Evolutionary conservation across 108 stramenopile species (phyloP).

Genomic region (Skeletonema potamos): DNA sequence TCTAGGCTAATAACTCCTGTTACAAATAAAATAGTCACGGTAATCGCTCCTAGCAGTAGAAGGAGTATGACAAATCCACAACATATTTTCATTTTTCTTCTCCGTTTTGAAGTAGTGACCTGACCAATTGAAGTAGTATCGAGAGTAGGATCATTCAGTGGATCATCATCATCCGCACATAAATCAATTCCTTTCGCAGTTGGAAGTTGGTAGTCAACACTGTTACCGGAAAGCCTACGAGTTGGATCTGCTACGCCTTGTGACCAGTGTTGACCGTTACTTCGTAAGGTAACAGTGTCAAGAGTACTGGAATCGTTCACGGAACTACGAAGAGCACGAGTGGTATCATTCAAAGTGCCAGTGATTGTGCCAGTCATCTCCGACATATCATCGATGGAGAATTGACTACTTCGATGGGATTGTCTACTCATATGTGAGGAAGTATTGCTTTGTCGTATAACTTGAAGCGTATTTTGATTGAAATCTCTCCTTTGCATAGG

Average conservation of each 20-base stretch:
- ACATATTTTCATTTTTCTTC: not conserved
- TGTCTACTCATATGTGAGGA: not conserved
- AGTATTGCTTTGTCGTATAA: not conserved
- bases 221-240: not conserved
- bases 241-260: not conserved
- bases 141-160: not conserved
- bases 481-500: not conserved
- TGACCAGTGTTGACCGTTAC: not conserved
- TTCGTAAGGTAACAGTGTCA: not conserved
- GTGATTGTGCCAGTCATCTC: not conserved
- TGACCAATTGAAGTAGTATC: not conserved
- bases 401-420: no score
- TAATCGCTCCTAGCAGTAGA: not conserved
- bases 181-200: not conserved
- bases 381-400: not conserved
- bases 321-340: not conserved
- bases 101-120: not conserved
- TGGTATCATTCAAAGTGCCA: not conserved
- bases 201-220: not conserved
- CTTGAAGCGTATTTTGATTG: not conserved
- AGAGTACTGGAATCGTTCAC: not conserved
- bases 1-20: not conserved
- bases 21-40: not conserved
- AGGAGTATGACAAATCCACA: not conserved
- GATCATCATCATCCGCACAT: not conserved